phyloP scores from a whole-genome alignment of 2,329 filamentous ascomycete species.

The Colletotrichum aenigma region DNA sequence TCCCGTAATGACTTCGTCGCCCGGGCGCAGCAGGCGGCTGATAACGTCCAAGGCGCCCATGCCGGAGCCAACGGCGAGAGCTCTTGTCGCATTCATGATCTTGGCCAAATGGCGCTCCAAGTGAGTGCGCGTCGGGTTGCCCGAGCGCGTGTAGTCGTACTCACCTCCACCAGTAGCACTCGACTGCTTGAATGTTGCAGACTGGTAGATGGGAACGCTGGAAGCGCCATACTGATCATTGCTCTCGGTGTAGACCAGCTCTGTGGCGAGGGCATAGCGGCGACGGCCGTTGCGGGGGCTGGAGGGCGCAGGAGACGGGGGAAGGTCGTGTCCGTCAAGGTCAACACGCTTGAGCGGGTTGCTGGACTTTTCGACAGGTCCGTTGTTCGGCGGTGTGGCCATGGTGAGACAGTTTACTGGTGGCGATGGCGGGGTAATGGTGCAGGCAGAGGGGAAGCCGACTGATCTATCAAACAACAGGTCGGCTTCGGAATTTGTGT shows the following conservation, averaged over 20 bases:
- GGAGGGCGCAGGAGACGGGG: conserved; percentile 91
- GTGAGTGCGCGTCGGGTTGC: conserved; percentile 95
- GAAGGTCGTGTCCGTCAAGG: conserved; percentile 82
- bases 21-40: conserved; percentile 84
- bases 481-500: background rate
- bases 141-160: conserved; percentile 98
- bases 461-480: background rate
- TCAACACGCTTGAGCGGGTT: conserved; percentile 67
- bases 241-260: conserved; percentile 94
- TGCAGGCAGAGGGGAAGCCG: background rate
- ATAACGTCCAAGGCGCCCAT: conserved; percentile 99
- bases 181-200: conserved; percentile 95
- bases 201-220: conserved; percentile 97
- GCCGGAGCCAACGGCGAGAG: conserved; percentile 91
- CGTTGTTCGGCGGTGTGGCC: conserved; percentile 17
- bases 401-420: background rate
- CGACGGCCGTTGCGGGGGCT: conserved; percentile 81
- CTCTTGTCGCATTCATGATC: conserved; percentile 95
- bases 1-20: conserved; percentile 96
- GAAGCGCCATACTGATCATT: conserved; percentile 97
- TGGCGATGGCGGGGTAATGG: background rate
- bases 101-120: conserved; percentile 96
- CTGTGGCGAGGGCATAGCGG: conserved; percentile 92
- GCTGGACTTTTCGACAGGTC: conserved; percentile 10
- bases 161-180: conserved; percentile 80